A percentile compares a stretch with the other conserved stretches of the same genome.
Conservation (phyloP, 495 filamentous ascomycete species). For the Podospora comata region DNA sequence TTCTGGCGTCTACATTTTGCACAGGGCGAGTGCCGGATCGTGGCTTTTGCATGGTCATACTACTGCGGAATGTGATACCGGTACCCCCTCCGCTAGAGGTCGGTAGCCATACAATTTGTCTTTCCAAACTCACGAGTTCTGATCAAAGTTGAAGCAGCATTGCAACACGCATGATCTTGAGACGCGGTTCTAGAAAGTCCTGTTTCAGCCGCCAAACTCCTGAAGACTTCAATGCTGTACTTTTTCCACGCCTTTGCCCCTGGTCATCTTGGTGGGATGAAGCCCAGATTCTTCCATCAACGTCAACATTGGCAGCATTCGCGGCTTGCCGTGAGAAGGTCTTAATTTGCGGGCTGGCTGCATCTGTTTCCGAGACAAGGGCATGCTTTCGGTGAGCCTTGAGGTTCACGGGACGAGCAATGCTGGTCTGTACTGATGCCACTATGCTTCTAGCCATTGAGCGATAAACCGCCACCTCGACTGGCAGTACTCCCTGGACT, state of each 20-base stretch:
- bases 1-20: slow-evolving; percentile 30
- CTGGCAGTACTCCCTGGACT: background rate
- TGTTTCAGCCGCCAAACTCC: background rate
- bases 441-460: background rate
- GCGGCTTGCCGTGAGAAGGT: background rate
- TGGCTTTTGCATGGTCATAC: slow-evolving; percentile 22
- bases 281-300: background rate
- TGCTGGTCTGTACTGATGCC: background rate
- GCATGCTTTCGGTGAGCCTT: background rate
- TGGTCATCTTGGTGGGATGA: background rate
- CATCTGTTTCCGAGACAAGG: background rate
- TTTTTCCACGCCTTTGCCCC: background rate
- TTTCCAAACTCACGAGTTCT: background rate
- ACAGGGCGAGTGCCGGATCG: slow-evolving; percentile 20
- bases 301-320: background rate
- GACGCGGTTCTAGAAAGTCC: background rate
- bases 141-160: background rate
- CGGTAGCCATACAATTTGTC: background rate
- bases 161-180: background rate
- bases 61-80: background rate
- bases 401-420: background rate
- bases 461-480: background rate
- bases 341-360: background rate
- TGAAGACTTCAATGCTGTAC: background rate
- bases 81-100: background rate